Conservation (phyloP, 306 rosid species). For the Luffa acutangula region DNA sequence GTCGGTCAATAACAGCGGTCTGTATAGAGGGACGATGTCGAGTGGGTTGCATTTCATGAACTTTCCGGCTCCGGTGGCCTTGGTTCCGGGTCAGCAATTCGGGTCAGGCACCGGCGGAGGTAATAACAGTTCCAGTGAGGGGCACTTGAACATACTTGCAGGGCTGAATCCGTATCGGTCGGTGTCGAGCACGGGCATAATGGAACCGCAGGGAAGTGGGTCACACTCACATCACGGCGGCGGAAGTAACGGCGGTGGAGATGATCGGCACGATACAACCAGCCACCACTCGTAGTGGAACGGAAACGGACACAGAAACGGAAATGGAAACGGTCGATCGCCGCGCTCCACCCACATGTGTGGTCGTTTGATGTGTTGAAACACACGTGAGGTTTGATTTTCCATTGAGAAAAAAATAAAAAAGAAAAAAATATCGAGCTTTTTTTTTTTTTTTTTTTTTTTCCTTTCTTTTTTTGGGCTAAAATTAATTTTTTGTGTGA, state of each 20-base stretch:
- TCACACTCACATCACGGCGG: constrained; percentile 56
- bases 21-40: constrained; percentile 60
- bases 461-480: constrained; percentile 23
- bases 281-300: constrained; percentile 51
- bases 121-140: constrained; percentile 25
- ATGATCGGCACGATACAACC: constrained; percentile 46
- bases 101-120: constrained; percentile 17
- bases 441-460: constrained; percentile 18
- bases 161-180: constrained; percentile 64
- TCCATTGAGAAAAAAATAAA: constrained; percentile 16
- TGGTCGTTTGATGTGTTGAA: constrained; percentile 46
- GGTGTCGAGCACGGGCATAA: constrained; percentile 18
- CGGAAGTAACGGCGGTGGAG: constrained; percentile 13
- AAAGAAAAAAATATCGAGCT: constrained; percentile 17
- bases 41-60: constrained; percentile 93
- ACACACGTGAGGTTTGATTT: constrained; percentile 87
- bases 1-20: constrained; percentile 40
- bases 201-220: constrained; percentile 57
- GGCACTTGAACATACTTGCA: constrained; percentile 58
- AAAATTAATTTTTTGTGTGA: constrained; percentile 38
- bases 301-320: neutral
- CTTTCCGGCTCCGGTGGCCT: constrained; percentile 58
- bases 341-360: constrained; percentile 32
- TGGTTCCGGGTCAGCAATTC: constrained; percentile 63
- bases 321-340: neutral